Evolutionary conservation across 768 basidiomycete species (phyloP), one percentile per base, ranked within the genome.

Genomic region (Filobasidium floriforme): DNA sequence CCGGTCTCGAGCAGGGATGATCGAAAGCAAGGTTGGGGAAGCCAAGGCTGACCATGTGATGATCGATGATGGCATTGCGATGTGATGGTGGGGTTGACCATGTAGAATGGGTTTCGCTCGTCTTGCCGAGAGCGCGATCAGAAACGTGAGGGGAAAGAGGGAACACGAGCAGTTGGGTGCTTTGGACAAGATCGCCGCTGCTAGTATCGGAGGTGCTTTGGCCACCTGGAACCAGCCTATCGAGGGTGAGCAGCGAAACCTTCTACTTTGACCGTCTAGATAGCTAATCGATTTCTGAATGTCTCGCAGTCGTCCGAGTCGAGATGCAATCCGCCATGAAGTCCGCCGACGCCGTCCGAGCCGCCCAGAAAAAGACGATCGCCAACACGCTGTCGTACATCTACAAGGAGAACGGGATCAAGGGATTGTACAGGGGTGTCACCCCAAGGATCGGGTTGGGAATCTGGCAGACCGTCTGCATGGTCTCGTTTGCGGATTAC

Each of bases 281-380:
- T 9, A 37, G 37, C 59, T 44, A 4, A 18, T 32, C 9, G 41
- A 18, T 32, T 46, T 7, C 40, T 24, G 37, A 41, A 61, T 64
- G 44, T 61, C 24, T 9, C 1, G 9, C 61, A 67, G 66, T 73
- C 69, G 72, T 73, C 32, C 67, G 66, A 55, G 68, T 67, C 28
- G 69, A 96, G 90, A 98, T 99, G 96, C 96, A 99, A 85, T 94
- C 92, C 60, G 97, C 98, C 89, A 87, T 90, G 28, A 98, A 98
- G 62, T 76, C 84, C n/a, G 76, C 79, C 41, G 85, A 84, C 73
- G 83, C 83, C 24, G 90, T 90, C 76, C 87, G 92, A 57, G 92
- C 93, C 0, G 89, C 86, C 51, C 65, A 66, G 60, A 98, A 76
- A 79, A 83, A 90, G 62, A 98, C 92, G 3, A 90, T 98, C 63